Conservation (phyloP, 768 basidiomycete genomes). For the Trametes gibbosa region DNA sequence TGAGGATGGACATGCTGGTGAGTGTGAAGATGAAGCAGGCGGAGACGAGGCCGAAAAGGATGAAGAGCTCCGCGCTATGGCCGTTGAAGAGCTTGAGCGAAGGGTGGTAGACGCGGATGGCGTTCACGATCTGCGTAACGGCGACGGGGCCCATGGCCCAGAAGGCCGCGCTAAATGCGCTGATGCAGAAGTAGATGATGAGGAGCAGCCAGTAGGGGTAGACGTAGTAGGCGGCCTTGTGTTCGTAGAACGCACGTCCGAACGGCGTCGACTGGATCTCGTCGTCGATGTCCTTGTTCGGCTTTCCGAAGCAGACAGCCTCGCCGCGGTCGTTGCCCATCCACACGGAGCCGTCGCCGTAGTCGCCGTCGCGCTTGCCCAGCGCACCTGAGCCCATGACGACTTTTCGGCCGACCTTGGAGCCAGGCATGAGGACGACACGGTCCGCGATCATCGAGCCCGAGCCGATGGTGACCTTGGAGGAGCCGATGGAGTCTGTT, state of each 20-base stretch:
- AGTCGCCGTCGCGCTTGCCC: constrained; percentile 39
- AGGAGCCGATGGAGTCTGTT: constrained; percentile 40
- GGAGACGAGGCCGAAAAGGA: constrained; percentile 41
- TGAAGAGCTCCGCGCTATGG: constrained; percentile 39
- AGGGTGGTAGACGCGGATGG: constrained; percentile 32
- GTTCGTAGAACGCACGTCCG: constrained; percentile 42
- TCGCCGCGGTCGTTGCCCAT: constrained; percentile 45
- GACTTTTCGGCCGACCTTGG: constrained; percentile 37
- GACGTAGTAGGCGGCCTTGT: constrained; percentile 40
- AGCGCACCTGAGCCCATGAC: constrained; percentile 50
- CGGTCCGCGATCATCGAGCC: constrained; percentile 55
- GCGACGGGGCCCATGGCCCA: constrained; percentile 42
- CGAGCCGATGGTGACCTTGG: constrained; percentile 38
- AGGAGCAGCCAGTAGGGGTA: constrained; percentile 39
- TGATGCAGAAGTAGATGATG: constrained; percentile 37
- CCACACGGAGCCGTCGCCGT: constrained; percentile 46
- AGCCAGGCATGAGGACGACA: constrained; percentile 44
- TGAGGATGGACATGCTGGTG: constrained; percentile 36
- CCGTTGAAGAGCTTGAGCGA: constrained; percentile 34
- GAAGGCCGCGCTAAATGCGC: constrained; percentile 37
- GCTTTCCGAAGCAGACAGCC: constrained; percentile 26
- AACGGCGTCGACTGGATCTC: constrained; percentile 39
- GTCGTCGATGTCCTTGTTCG: constrained; percentile 24
- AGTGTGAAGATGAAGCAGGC: constrained; percentile 38
- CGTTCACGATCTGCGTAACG: constrained; percentile 38